These are phyloP conservation scores for Monascus ruber DNA, from an alignment of 2,329 filamentous ascomycete genomes.

Conservation along the genomic window DNA sequence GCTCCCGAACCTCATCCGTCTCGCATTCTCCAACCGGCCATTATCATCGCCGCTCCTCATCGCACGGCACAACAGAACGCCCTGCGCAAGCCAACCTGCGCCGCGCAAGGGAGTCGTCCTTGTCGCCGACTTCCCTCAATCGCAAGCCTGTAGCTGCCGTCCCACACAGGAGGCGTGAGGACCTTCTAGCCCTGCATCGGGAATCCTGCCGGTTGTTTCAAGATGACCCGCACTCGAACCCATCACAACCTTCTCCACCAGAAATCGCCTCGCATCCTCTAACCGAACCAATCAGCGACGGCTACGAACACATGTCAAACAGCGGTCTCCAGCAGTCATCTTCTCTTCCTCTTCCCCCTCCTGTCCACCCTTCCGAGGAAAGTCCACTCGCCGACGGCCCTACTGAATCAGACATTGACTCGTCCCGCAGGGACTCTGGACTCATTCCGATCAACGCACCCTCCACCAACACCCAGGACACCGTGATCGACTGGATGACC, in stretches of 20 bases:
- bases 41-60: conserved; percentile 20
- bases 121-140: conserved; percentile 14
- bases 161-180: conserved; percentile 18
- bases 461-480: conserved; percentile 13
- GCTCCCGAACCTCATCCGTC: conserved; percentile 20
- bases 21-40: conserved; percentile 7
- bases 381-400: neutral
- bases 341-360: too few relatives aligned
- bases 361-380: neutral
- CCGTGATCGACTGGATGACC: conserved; percentile 38
- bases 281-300: neutral
- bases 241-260: neutral
- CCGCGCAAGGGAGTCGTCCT: conserved; percentile 4
- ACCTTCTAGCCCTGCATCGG: conserved; percentile 27
- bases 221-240: conserved; percentile 1
- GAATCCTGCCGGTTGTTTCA: conserved; percentile 32
- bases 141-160: conserved; percentile 9
- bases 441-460: neutral
- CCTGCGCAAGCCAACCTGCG: conserved; percentile 11
- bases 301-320: neutral
- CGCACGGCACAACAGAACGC: conserved; percentile 18
- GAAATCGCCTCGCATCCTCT: conserved; percentile 1
- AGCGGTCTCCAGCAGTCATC: too few relatives aligned
- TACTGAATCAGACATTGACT: neutral
- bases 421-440: neutral